Evolutionary conservation across 768 basidiomycete genomes (phyloP).

Genomic region (Lactarius quietus): DNA sequence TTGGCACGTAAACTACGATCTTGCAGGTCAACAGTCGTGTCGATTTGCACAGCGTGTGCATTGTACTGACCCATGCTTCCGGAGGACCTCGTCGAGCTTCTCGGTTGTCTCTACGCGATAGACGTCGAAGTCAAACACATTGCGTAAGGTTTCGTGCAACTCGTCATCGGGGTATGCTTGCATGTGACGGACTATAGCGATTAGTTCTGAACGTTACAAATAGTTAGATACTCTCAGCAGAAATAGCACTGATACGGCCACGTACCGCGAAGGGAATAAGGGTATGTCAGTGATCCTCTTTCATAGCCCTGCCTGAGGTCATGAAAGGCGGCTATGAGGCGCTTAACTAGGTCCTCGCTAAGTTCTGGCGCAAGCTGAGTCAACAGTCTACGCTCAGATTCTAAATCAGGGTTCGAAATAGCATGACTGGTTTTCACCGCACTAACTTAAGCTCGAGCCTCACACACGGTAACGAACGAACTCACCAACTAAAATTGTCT

Average conservation of each 20-base stretch:
- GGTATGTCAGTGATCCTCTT: constrained; percentile 54
- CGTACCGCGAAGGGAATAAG: constrained; percentile 65
- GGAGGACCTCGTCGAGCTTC: constrained; percentile 53
- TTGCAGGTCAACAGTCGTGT: background rate
- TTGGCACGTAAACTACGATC: background rate
- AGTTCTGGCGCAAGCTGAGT: constrained; percentile 60
- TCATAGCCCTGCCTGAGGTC: constrained; percentile 59
- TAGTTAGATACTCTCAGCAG: background rate
- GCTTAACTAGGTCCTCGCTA: constrained; percentile 47
- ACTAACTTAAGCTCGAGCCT: background rate
- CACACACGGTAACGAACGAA: background rate
- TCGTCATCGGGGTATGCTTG: constrained; percentile 56
- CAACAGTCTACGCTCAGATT: constrained; percentile 58
- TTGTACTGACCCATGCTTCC: constrained; percentile 52
- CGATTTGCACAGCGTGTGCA: background rate
- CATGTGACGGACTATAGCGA: constrained; percentile 63
- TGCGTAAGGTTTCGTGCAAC: constrained; percentile 55
- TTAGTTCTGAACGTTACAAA: constrained; percentile 44
- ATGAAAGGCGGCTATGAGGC: constrained; percentile 62
- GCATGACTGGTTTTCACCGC: constrained; percentile 42
- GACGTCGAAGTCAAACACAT: constrained; percentile 69
- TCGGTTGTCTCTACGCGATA: constrained; percentile 64
- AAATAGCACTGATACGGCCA: background rate
- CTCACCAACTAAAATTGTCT: constrained; percentile 55
- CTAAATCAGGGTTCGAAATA: constrained; percentile 62